Conservation (phyloP, 139 green algal genomes). For the Haematococcus lacustris region DNA sequence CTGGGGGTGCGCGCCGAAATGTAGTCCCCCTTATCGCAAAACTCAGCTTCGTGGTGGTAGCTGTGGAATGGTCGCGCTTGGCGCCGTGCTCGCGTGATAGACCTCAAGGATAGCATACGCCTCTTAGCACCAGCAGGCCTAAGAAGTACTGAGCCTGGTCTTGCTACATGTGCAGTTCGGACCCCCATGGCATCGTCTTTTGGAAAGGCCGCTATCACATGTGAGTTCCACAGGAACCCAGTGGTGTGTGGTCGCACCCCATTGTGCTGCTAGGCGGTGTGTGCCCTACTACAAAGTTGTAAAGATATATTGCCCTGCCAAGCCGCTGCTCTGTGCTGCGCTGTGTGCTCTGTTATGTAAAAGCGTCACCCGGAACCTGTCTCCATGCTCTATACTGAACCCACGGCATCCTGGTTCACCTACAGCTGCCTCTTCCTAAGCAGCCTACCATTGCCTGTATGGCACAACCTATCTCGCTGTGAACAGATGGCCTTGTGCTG, state of each 20-base stretch:
- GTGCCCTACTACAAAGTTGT: neutral
- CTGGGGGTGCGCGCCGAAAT: neutral
- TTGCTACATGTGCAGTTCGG: slow-evolving; percentile 49
- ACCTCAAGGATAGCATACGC: neutral
- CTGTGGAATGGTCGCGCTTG: neutral
- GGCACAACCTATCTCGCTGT: neutral
- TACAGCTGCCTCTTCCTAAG: neutral
- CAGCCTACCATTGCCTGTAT: too few relatives aligned
- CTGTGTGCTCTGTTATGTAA: too few relatives aligned
- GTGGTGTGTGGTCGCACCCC: neutral
- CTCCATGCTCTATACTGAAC: neutral
- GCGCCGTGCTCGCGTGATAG: neutral
- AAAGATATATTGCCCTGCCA: too few relatives aligned
- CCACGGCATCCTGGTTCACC: neutral
- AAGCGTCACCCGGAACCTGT: neutral
- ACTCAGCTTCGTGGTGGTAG: neutral
- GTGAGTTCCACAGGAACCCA: slow-evolving; percentile 12
- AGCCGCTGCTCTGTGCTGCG: too few relatives aligned
- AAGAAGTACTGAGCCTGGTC: neutral
- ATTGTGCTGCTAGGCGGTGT: neutral
- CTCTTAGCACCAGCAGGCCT: neutral
- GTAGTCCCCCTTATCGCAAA: neutral
- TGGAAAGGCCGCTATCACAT: slow-evolving; percentile 43
- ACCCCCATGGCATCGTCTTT: slow-evolving; percentile 60
- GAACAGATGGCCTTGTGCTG: neutral